Base-by-base conservation (phyloP, 1,284 basidiomycete genomes). In the Microbotryum saponariae region DNA sequence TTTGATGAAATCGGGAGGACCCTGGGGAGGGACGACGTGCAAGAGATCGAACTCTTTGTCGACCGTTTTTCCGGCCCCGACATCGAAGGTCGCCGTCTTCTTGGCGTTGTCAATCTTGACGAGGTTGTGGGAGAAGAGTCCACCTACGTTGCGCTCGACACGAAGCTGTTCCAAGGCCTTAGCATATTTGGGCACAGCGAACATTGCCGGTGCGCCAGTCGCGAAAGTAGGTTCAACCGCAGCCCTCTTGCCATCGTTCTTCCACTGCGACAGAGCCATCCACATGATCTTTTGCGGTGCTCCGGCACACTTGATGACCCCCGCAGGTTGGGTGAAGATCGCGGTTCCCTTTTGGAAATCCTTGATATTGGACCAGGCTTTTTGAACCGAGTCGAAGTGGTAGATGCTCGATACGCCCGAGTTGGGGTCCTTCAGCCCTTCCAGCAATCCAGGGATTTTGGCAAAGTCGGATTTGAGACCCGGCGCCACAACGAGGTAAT, bases 321-420 rank as follows among this genome's bases (percentile, higher is more conserved):
- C 91, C n/a, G 87, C 84, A 33, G 93, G 94, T 75, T 97, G 94
- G 0, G 94, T 97, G 78, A 98, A 97, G 72, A 98, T 82, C 58
- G 93, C 92, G 58, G 86, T 84, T 21, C 91, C 92, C 6, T 80
- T 78, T 56, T 86, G 82, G 66, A 93, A 81, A 10, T 81, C 79
- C 62, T 89, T 83, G 54, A 94, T 85, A 70, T 91, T 83, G 55
- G 80, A 77, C 89, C 89, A 93, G 5, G 84, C 83, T 77, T 91
- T 92, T 77, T 94, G 89, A 72, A 85, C 89, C 14, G 88, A 88
- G 58, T 88, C 82, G 74, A 88, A 89, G 0, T 86, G 88, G 79
- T 97, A 97, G 68, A 96, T 96, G n/a, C 87, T 87, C 6, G 89
- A 88, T 47, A 97, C 91, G n/a, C 87, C 87, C 6, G 86, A 87